Conservation (phyloP, 2,329 filamentous ascomycete genomes). For the Curvularia sp. region DNA sequence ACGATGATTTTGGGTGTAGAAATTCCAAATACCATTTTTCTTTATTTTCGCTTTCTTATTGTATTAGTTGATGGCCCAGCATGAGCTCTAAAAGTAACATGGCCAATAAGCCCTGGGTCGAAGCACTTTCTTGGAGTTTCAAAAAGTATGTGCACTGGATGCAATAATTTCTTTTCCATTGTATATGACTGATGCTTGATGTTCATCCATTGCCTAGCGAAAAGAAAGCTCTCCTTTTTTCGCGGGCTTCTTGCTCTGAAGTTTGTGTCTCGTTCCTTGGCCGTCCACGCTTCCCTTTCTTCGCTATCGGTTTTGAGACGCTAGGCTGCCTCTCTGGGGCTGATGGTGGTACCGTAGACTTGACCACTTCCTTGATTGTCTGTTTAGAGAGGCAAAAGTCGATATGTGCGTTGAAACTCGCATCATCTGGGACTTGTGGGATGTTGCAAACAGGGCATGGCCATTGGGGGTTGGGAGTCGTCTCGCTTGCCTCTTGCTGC, state of each 20-base stretch:
- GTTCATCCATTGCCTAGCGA: conserved; percentile 20
- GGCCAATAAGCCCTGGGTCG: not conserved
- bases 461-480: conserved; percentile 63
- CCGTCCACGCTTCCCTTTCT: conserved; percentile 43
- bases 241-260: conserved; percentile 35
- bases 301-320: conserved; percentile 23
- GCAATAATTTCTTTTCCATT: not conserved
- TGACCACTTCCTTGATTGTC: conserved; percentile 83
- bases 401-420: conserved; percentile 86
- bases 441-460: conserved; percentile 86
- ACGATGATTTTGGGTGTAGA: not conserved
- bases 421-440: conserved; percentile 77
- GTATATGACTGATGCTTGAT: not conserved
- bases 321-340: conserved; percentile 19
- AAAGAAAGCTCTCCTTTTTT: conserved; percentile 48
- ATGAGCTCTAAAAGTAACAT: not conserved
- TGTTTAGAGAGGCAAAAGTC: conserved; percentile 87
- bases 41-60: not conserved
- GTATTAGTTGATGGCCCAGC: not conserved
- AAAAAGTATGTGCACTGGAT: not conserved
- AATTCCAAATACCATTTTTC: not conserved
- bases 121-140: not conserved
- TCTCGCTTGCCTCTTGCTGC: conserved; percentile 20
- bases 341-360: conserved; percentile 50
- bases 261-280: conserved; percentile 33